These are phyloP conservation scores for Takashimella koratensis DNA, from an alignment of 1,284 basidiomycete species.

Conservation along the genomic window DNA sequence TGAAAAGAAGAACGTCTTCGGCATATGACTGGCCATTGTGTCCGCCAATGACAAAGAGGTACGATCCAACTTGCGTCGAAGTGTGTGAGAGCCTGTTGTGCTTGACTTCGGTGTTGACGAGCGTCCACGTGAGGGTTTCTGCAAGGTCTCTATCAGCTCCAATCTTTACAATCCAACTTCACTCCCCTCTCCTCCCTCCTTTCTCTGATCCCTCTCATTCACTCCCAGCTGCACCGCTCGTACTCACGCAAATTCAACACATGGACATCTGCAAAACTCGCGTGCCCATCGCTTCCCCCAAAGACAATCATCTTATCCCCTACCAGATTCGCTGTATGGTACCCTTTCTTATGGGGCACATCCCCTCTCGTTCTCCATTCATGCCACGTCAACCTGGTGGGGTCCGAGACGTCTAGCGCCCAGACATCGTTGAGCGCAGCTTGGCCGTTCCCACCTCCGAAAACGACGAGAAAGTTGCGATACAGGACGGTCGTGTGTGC, in stretches of 20 bases:
- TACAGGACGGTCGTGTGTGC: conserved; percentile 82
- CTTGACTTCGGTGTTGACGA: conserved; percentile 56
- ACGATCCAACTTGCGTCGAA: conserved; percentile 87
- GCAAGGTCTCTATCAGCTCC: background rate
- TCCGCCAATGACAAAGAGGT: conserved; percentile 83
- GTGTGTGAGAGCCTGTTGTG: conserved; percentile 79
- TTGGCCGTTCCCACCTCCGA: conserved; percentile 87
- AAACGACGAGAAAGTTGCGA: conserved; percentile 71
- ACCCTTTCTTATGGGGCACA: conserved; percentile 64
- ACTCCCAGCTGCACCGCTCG: background rate
- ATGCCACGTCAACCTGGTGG: conserved; percentile 49
- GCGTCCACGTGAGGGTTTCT: conserved; percentile 71
- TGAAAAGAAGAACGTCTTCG: conserved; percentile 76
- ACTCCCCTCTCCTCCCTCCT: background rate
- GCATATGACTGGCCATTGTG: conserved; percentile 77
- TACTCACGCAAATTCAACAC: conserved; percentile 73
- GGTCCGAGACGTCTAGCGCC: conserved; percentile 63
- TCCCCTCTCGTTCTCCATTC: conserved; percentile 52
- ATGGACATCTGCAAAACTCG: conserved; percentile 81
- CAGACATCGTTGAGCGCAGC: conserved; percentile 86
- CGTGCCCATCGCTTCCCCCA: conserved; percentile 52
- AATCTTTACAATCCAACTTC: too few relatives aligned
- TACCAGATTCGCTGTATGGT: conserved; percentile 84
- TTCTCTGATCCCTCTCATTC: too few relatives aligned
- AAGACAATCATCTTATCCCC: conserved; percentile 60